A percentile compares a stretch with the other conserved stretches of the same genome.
Conservation (phyloP, 768 basidiomycete species). For the Termitomyces sp. region DNA sequence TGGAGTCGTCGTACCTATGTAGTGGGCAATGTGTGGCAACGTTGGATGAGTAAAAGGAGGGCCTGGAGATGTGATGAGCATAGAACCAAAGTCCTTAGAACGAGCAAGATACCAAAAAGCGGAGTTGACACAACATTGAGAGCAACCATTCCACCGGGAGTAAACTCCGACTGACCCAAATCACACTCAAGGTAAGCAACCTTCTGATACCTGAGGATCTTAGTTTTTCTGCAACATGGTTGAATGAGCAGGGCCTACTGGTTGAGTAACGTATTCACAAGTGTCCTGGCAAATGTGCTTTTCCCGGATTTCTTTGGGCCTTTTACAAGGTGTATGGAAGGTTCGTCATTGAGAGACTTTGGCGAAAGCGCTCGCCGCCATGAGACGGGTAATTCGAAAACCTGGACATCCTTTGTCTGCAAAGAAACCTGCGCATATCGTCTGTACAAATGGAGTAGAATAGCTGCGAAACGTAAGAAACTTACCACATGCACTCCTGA, state of each 20-base stretch:
- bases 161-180: constrained; percentile 91
- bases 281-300: constrained; percentile 75
- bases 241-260: constrained; percentile 33
- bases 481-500: constrained; percentile 45
- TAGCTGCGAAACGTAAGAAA: neutral
- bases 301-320: constrained; percentile 89
- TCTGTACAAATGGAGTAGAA: neutral
- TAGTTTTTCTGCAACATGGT: neutral
- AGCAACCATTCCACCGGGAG: constrained; percentile 79
- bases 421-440: constrained; percentile 25
- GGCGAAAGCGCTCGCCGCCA: constrained; percentile 31
- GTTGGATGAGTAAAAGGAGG: constrained; percentile 85
- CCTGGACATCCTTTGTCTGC: constrained; percentile 31
- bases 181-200: constrained; percentile 94
- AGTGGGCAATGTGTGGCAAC: constrained; percentile 71
- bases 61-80: constrained; percentile 36
- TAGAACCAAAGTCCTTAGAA: neutral
- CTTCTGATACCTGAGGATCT: constrained; percentile 50
- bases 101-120: constrained; percentile 53
- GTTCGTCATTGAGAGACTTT: constrained; percentile 6
- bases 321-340: constrained; percentile 58
- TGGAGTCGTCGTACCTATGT: constrained; percentile 75
- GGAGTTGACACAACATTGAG: constrained; percentile 65
- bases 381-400: constrained; percentile 30
- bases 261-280: constrained; percentile 63